Evolutionary conservation across 495 filamentous ascomycete genomes (phyloP).

Genomic region (Aspergillus mulundensis): DNA sequence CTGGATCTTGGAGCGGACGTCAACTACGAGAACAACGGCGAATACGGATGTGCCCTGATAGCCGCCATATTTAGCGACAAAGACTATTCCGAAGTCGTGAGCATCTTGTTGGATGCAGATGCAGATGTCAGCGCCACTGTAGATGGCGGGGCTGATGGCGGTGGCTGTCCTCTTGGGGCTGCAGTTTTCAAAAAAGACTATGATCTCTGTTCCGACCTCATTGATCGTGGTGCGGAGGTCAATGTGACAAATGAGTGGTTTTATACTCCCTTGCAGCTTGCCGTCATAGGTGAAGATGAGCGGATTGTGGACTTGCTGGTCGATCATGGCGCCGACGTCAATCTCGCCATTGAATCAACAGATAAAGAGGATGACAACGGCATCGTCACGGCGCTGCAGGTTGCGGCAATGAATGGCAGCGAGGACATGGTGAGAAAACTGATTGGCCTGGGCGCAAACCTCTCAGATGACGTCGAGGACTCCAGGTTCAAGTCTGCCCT

Average conservation of each 20-base stretch:
- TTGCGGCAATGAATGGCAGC: background rate
- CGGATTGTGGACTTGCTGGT: background rate
- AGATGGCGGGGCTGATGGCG: background rate
- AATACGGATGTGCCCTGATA: background rate
- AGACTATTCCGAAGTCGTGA: background rate
- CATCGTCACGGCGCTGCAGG: background rate
- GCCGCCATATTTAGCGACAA: background rate
- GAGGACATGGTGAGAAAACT: background rate
- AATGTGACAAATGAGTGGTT: background rate
- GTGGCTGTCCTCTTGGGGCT: background rate
- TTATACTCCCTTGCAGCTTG: background rate
- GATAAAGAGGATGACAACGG: background rate
- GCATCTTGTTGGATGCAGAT: background rate
- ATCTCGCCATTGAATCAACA: background rate
- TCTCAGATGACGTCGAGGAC: background rate
- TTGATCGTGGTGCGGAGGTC: background rate
- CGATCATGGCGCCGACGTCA: background rate
- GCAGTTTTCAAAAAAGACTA: background rate
- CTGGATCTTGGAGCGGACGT: background rate
- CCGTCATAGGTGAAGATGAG: background rate
- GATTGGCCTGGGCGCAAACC: background rate
- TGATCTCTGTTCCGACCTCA: background rate
- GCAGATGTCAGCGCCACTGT: background rate
- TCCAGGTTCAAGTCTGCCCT: background rate
- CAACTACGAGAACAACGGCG: background rate